Conservation (phyloP, 495 filamentous ascomycete species). For the Xylaria grammica region DNA sequence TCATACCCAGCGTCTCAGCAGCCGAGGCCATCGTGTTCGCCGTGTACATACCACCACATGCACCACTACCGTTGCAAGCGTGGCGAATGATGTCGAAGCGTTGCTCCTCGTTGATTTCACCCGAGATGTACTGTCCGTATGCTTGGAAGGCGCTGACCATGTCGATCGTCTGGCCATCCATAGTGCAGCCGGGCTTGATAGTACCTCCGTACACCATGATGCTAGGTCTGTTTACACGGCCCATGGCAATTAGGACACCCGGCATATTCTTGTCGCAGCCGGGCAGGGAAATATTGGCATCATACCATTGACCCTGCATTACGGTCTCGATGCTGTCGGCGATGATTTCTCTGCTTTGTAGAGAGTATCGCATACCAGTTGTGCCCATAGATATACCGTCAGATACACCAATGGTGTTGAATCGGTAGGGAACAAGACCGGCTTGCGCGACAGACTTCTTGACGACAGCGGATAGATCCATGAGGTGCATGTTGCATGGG, state of each 20-base stretch:
- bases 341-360: conserved; percentile 94
- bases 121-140: conserved; percentile 92
- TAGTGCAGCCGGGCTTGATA: conserved; percentile 88
- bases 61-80: conserved; percentile 90
- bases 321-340: conserved; percentile 98
- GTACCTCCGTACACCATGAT: conserved; percentile 97
- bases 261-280: conserved; percentile 99
- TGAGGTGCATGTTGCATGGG: conserved; percentile 98
- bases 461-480: conserved; percentile 83
- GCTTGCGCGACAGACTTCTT: conserved; percentile 83
- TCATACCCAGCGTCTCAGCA: conserved; percentile 97
- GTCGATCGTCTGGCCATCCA: conserved; percentile 80
- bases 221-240: conserved; percentile 87
- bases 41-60: conserved; percentile 99
- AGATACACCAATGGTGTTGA: conserved; percentile 97
- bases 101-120: conserved; percentile 88
- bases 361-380: conserved; percentile 88
- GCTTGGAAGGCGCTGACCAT: conserved; percentile 98
- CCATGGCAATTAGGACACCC: conserved; percentile 97
- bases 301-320: conserved; percentile 99
- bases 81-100: conserved; percentile 94
- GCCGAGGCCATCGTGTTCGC: conserved; percentile 98
- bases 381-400: conserved; percentile 84
- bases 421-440: conserved; percentile 83
- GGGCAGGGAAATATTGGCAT: conserved; percentile 97